phyloP scores from a whole-genome alignment of 495 filamentous ascomycete genomes.

The Lepraria neglecta region DNA sequence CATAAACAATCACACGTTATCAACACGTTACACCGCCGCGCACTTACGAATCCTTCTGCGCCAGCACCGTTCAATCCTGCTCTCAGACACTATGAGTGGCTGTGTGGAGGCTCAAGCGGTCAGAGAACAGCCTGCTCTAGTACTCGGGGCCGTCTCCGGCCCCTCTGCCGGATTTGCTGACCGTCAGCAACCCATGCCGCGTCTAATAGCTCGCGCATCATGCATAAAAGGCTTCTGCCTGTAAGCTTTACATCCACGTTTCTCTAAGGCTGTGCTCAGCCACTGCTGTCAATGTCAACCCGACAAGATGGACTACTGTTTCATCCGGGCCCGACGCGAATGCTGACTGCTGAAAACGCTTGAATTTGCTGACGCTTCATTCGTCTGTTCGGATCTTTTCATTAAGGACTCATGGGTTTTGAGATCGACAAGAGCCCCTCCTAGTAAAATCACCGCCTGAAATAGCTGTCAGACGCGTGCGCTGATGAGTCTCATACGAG shows the following conservation, averaged over 20 bases:
- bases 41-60: not conserved
- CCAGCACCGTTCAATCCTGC: not conserved
- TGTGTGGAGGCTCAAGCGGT: not conserved
- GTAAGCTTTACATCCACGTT: too few relatives aligned
- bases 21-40: not conserved
- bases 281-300: too few relatives aligned
- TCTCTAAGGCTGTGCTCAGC: too few relatives aligned
- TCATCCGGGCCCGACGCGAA: too few relatives aligned
- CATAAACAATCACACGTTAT: not conserved
- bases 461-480: not conserved
- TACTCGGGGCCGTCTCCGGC: not conserved
- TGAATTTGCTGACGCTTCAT: not conserved
- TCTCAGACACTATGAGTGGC: too few relatives aligned
- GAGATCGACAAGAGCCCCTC: not conserved
- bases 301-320: too few relatives aligned
- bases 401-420: not conserved
- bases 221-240: too few relatives aligned
- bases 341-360: too few relatives aligned
- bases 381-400: constrained; percentile 6
- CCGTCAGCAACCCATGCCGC: not conserved
- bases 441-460: not conserved
- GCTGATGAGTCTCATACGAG: too few relatives aligned
- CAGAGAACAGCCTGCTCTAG: too few relatives aligned
- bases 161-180: not conserved
- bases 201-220: not conserved